These are phyloP conservation scores for Linderniella brevidens DNA, from an alignment of 257 asterid genomes.

Conservation along the genomic window DNA sequence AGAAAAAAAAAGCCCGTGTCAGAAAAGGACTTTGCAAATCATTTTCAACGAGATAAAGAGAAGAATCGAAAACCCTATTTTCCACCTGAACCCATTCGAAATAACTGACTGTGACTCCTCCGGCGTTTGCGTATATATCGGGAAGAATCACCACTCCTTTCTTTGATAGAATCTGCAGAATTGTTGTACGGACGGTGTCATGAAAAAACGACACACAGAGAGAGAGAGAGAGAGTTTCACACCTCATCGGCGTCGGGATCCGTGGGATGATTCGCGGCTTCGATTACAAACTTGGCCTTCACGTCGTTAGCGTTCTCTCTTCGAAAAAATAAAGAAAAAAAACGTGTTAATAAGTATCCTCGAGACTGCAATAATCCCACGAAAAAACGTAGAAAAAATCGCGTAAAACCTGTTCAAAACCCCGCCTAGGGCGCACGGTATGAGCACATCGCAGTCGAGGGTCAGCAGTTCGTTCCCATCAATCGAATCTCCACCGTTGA, in stretches of 20 bases:
- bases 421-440: background rate
- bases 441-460: background rate
- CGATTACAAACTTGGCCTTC: background rate
- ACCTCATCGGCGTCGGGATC: slow-evolving; percentile 5
- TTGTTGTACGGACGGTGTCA: background rate
- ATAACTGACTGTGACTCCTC: slow-evolving; percentile 3
- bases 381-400: too few species aligned
- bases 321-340: background rate
- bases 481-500: background rate
- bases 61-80: too few species aligned
- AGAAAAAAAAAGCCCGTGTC: too few species aligned
- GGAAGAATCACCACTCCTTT: background rate
- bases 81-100: slow-evolving; percentile 3
- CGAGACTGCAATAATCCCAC: too few species aligned
- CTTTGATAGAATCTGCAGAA: background rate
- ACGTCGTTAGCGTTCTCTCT: background rate
- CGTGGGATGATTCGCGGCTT: slow-evolving; percentile 2
- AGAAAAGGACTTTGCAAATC: too few species aligned
- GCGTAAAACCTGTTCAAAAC: slow-evolving; percentile 1
- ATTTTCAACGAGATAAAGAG: too few species aligned
- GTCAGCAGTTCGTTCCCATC: background rate
- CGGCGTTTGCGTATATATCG: background rate
- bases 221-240: background rate
- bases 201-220: too few species aligned
- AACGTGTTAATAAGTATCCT: background rate